Base-by-base conservation (phyloP, 371 early-diverging fungal species). In the Lichtheimia ornata region DNA sequence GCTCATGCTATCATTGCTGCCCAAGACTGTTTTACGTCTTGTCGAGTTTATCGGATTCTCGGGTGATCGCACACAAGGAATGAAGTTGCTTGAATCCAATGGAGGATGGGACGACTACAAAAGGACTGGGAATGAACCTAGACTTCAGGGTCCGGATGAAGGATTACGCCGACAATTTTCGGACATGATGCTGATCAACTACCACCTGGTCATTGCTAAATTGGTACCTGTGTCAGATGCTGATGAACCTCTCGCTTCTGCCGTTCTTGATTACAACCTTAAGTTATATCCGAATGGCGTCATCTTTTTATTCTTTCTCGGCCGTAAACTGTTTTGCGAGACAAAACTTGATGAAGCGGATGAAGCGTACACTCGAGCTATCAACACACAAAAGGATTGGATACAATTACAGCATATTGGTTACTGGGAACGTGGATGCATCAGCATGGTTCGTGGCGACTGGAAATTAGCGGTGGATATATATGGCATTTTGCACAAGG, bases 21-120 rank as follows among this genome's bases (percentile, higher is more conserved):
- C 92, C 5, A 64, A 70, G 0, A 76, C 73, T 35, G 77, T 87
- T 11, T 67, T 91, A 53, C 71, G 79, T 17, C 57, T 91, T 4
- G 76, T 89, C 20, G 89, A 90, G 63, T 63, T 90, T 17, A 81
- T 90, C 49, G 92, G 92, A 3, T 89, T 90, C 65, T 58, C 77
- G 2, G 86, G 86, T 14, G 81, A 88, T 63, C 78, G 88, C 15
- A 65, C 69, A 3, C 77, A 81, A 40, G 89, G 87, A 4, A 70
- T 91, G 4, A 69, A 74, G 40, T 58, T 85, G 27, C 73, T 90
- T 17, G 82, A 80, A 53, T 66, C 84, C n/a, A 81, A 84, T 4
- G 80, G 79, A 18, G 76, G 73, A 13, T 85, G 83, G 81, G 66
- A 65, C 14, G 50, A 55, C 12, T 62, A 62, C 50, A 28, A 50